phyloP scores from a whole-genome alignment of 441 rosid genomes.

The Mallotus repandus region DNA sequence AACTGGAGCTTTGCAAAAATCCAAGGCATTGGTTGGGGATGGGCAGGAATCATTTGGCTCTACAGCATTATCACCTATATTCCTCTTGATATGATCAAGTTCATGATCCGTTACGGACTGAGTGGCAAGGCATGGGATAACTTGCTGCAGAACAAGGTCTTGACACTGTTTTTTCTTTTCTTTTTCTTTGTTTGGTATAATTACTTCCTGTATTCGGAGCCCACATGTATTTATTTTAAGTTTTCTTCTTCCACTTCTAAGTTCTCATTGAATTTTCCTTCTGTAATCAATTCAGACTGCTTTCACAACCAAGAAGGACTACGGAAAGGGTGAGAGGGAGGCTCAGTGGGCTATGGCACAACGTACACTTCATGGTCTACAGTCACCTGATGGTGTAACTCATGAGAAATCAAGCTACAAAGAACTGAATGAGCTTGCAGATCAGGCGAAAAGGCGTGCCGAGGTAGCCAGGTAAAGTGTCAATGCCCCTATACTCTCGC shows the following conservation, averaged over 20 bases:
- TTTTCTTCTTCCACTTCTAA: neutral
- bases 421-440: conserved; percentile 68
- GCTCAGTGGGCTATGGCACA: conserved; percentile 91
- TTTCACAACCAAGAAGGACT: conserved; percentile 81
- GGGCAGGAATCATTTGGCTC: conserved; percentile 87
- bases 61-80: conserved; percentile 66
- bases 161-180: neutral
- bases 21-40: conserved; percentile 86
- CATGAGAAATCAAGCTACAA: conserved; percentile 43
- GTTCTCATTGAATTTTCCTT: neutral
- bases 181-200: too few relatives aligned
- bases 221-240: too few relatives aligned
- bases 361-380: conserved; percentile 82
- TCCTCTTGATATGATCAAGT: conserved; percentile 87
- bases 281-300: conserved; percentile 46
- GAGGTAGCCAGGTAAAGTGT: conserved; percentile 62
- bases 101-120: conserved; percentile 62
- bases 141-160: conserved; percentile 58
- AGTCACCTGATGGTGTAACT: conserved; percentile 33
- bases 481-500: neutral
- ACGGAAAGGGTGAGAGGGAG: conserved; percentile 76
- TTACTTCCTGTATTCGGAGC: too few relatives aligned
- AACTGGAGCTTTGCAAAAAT: conserved; percentile 81
- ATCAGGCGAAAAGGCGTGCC: conserved; percentile 81
- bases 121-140: conserved; percentile 81